Conservation (phyloP, 352 stramenopile genomes). For the Phytophthora europaea region DNA sequence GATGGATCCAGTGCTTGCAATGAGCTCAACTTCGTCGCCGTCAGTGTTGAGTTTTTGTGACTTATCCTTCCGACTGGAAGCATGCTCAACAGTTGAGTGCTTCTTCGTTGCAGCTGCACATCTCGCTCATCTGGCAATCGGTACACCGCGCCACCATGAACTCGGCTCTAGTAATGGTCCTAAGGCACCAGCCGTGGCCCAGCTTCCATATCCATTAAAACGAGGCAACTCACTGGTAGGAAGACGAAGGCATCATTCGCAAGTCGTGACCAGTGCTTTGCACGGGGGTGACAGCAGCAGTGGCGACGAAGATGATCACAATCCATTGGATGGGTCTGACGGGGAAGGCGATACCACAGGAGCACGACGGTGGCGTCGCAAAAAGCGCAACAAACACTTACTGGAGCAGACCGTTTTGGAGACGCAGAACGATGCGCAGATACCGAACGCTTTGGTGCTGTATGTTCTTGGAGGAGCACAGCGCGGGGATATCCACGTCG, state of each 20-base stretch:
- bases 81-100: slow-evolving; percentile 58
- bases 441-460: slow-evolving; percentile 70
- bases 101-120: slow-evolving; percentile 60
- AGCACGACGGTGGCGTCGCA: slow-evolving; percentile 69
- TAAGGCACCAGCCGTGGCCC: not conserved
- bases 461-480: slow-evolving; percentile 86
- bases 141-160: slow-evolving; percentile 4
- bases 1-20: slow-evolving; percentile 41
- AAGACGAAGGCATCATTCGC: slow-evolving; percentile 40
- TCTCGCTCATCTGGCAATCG: slow-evolving; percentile 33
- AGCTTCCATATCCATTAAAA: slow-evolving; percentile 21
- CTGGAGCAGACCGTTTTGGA: slow-evolving; percentile 69
- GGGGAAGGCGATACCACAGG: slow-evolving; percentile 25
- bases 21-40: slow-evolving; percentile 25
- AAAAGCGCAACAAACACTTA: slow-evolving; percentile 81
- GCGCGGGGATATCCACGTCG: slow-evolving; percentile 81
- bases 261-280: slow-evolving; percentile 47
- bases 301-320: slow-evolving; percentile 29
- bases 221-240: slow-evolving; percentile 32
- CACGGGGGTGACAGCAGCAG: slow-evolving; percentile 7
- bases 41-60: slow-evolving; percentile 27
- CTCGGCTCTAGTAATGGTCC: not conserved
- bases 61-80: slow-evolving; percentile 39
- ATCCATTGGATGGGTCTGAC: slow-evolving; percentile 10
- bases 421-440: slow-evolving; percentile 57